Evolutionary conservation across 1,139 yeast species (phyloP), one percentile per base, ranked within the genome.

Genomic region (Blastobotrys arbuscula): DNA sequence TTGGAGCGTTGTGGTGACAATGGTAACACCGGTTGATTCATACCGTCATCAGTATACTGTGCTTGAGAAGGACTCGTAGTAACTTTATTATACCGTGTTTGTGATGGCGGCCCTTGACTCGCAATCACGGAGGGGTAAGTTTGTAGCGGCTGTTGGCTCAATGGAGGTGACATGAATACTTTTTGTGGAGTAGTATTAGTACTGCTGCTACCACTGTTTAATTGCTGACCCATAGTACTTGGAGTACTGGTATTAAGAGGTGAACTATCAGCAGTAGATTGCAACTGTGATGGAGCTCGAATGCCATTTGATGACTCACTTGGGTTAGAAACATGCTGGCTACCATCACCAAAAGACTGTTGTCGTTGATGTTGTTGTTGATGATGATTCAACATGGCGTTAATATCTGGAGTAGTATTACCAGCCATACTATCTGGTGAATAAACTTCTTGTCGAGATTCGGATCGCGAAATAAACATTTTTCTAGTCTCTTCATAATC

Each of bases 391-490:
- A 21, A 24, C 34, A 15, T 15, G 20, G 23, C 35, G 23, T 36
- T 28, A 28, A 28, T 28, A 28, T 28, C 28, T 39, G 30, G 42
- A 13, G 42, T 23, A 21, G 44, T 28, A 40, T 40, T 26, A 20
- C 38, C 38, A 35, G 38, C 38, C 23, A 20, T 20, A 18, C 20
- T 20, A 15, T 20, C 34, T 21, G 47, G 38, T 16, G 42, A n/a
- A 24, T 37, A 44, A 30, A 44, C 34, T 28, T 38, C 47, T n/a
- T 44, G 48, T 40, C 44, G 44, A 10, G 48, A 45, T 26, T 47
- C 50, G 2, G 30, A 41, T 33, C 46, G 28, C 26, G 49, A 46
- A 3, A 47, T 33, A 12, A 42, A 35, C 16, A 20, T 39, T 33
- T 26, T 45, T 24, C 44, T 38, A 5, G 43, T 28, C 30, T 43